Evolutionary conservation across 495 filamentous ascomycete species (phyloP).

Genomic region (Cercophora scortea): DNA sequence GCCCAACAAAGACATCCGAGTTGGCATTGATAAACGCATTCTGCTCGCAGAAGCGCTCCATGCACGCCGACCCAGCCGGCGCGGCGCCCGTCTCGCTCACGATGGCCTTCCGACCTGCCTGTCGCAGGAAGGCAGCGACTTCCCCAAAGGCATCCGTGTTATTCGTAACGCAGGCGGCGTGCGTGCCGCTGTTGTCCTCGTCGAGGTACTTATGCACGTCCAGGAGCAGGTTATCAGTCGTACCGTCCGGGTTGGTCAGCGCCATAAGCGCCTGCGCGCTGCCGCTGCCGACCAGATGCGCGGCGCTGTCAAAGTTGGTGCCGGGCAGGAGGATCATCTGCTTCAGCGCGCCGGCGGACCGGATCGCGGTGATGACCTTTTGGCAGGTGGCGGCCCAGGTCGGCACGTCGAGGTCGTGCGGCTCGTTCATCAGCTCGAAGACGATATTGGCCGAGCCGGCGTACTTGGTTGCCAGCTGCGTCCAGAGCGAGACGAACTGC

Average conservation of each 20-base stretch:
- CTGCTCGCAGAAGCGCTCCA: slow-evolving; percentile 37
- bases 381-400: slow-evolving; percentile 48
- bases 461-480: slow-evolving; percentile 49
- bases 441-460: slow-evolving; percentile 35
- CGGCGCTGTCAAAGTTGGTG: slow-evolving; percentile 42
- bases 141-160: slow-evolving; percentile 41
- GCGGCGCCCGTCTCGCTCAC: slow-evolving; percentile 48
- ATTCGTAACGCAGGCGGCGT: slow-evolving; percentile 44
- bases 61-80: slow-evolving; percentile 17
- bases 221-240: slow-evolving; percentile 45
- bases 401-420: slow-evolving; percentile 42
- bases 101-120: slow-evolving; percentile 42
- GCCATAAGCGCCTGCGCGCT: slow-evolving; percentile 36
- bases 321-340: slow-evolving; percentile 46
- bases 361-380: slow-evolving; percentile 50
- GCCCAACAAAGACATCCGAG: slow-evolving; percentile 44
- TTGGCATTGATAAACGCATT: slow-evolving; percentile 40
- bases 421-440: slow-evolving; percentile 62
- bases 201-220: slow-evolving; percentile 51
- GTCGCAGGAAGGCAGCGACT: slow-evolving; percentile 40
- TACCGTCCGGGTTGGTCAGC: slow-evolving; percentile 49
- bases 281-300: slow-evolving; percentile 33
- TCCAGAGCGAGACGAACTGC: slow-evolving; percentile 51
- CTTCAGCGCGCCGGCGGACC: slow-evolving; percentile 46
- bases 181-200: slow-evolving; percentile 46